These are phyloP conservation scores for Chlamydomonas urium DNA, from an alignment of 139 green algal genomes.

Conservation along the genomic window DNA sequence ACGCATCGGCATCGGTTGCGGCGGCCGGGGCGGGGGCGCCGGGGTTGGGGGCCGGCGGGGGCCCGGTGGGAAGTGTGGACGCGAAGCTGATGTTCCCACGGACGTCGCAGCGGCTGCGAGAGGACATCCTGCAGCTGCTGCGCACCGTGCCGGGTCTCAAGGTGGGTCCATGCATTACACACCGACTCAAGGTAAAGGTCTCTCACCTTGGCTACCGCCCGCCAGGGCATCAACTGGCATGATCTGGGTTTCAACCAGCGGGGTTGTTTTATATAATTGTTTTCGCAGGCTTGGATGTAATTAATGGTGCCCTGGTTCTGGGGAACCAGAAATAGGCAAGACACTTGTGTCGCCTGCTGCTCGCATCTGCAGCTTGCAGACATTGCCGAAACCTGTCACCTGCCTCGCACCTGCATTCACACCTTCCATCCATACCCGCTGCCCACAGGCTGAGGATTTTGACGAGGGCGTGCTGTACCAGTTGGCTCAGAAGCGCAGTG, in stretches of 20 bases:
- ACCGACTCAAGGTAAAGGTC: neutral
- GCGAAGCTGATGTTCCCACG: constrained; percentile 4
- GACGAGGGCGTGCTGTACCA: constrained; percentile 56
- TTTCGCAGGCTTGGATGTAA: neutral
- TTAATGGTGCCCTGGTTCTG: neutral
- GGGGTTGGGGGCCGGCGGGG: constrained; percentile 1
- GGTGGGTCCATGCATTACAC: constrained; percentile 12
- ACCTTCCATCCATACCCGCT: neutral
- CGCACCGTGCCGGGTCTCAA: constrained; percentile 32
- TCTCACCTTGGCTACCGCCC: neutral
- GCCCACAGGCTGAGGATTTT: constrained; percentile 41
- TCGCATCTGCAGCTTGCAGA: too few species aligned
- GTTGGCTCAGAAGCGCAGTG: constrained; percentile 41
- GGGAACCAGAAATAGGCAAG: neutral
- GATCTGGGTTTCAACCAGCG: neutral
- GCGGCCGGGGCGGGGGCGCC: neutral
- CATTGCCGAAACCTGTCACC: too few species aligned
- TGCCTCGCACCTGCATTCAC: neutral
- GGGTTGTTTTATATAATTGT: neutral
- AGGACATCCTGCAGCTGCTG: constrained; percentile 27
- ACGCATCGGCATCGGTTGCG: neutral
- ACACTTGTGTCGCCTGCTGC: too few species aligned
- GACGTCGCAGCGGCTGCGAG: constrained; percentile 20
- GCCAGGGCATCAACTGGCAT: neutral
- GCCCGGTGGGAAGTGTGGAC: neutral